These are phyloP conservation scores for Oryza officinalis DNA, from an alignment of 176 grass and related monocot genomes.

Conservation along the genomic window DNA sequence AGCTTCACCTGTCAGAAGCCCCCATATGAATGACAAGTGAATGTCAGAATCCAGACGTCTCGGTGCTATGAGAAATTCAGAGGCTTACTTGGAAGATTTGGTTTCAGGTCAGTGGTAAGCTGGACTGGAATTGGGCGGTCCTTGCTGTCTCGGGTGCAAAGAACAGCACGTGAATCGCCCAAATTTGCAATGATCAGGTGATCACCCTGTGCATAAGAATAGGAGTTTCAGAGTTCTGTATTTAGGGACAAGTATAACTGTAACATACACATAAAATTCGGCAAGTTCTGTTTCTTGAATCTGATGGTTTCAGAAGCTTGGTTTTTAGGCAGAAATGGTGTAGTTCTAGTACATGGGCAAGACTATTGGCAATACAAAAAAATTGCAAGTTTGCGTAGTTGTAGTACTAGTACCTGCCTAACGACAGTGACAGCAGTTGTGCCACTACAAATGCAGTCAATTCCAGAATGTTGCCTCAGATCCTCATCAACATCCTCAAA, in stretches of 20 bases:
- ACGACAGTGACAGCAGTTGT: slow-evolving; percentile 66
- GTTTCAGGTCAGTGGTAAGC: slow-evolving; percentile 78
- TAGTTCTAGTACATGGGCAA: background rate
- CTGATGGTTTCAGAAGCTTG: background rate
- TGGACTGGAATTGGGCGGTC: slow-evolving; percentile 53
- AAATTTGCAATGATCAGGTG: slow-evolving; percentile 79
- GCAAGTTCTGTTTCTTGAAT: background rate
- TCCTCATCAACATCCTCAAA: slow-evolving; percentile 76
- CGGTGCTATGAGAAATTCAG: background rate
- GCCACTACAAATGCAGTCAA: slow-evolving; percentile 89
- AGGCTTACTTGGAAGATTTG: slow-evolving; percentile 70
- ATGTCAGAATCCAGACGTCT: background rate
- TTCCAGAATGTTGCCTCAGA: slow-evolving; percentile 50
- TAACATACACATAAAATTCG: background rate
- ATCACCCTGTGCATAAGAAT: slow-evolving; percentile 47
- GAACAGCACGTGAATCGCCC: slow-evolving; percentile 78
- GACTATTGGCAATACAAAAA: background rate
- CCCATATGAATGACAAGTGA: background rate
- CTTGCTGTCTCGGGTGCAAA: slow-evolving; percentile 59
- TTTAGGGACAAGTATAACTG: background rate
- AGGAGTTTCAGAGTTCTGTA: background rate
- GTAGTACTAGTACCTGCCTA: slow-evolving; percentile 57
- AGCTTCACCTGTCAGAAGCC: slow-evolving; percentile 48
- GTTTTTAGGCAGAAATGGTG: background rate
- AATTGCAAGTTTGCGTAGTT: background rate